Evolutionary conservation across 805 yeast genomes (phyloP), one percentile per base, ranked within the genome.

Genomic region (Blastobotrys peoriensis): DNA sequence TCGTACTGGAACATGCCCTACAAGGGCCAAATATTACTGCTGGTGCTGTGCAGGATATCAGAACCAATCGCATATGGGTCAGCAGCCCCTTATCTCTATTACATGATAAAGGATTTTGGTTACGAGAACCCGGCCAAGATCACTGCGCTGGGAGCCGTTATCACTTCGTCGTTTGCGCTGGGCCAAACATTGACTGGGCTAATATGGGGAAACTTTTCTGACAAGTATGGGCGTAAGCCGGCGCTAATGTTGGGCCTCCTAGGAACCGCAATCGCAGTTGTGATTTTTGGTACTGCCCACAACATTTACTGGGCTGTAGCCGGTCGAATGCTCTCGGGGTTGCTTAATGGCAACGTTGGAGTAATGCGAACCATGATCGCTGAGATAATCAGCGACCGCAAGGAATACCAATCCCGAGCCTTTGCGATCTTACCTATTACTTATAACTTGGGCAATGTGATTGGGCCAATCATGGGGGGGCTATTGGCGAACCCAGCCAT

Each of bases 41-140:
- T 56, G 33, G 45, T 53, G 5, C 43, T 56, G 16, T 49, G 54
- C 38, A 62, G 84, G 44, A 69, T 79, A 46, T 66, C 77, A 5
- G 84, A 79, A 56, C 85, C 86, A 1, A 67, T 79, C 28, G 78
- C 83, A 2, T 79, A 78, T 61, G 72, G 82, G 2, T 77, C 83
- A 3, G 59, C 78, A 21, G 75, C 78, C 50, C 85, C 86, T 2
- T 79, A 79, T 55, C 71, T 78, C 27, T 79, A 75, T 57, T 79
- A 74, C 59, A 76, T 79, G 82, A 75, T 79, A 8, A 58, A 75
- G 40, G 82, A 76, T 51, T 79, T 78, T 58, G 73, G 74, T 2
- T 54, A 53, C 38, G 40, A 37, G 13, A 53, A 51, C 18, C 57
- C 58, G 10, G 33, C 54, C 18, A 47, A 41, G 17, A 54, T 56